phyloP scores from a whole-genome alignment of 345 rosid species.

The Cardamine occulta region DNA sequence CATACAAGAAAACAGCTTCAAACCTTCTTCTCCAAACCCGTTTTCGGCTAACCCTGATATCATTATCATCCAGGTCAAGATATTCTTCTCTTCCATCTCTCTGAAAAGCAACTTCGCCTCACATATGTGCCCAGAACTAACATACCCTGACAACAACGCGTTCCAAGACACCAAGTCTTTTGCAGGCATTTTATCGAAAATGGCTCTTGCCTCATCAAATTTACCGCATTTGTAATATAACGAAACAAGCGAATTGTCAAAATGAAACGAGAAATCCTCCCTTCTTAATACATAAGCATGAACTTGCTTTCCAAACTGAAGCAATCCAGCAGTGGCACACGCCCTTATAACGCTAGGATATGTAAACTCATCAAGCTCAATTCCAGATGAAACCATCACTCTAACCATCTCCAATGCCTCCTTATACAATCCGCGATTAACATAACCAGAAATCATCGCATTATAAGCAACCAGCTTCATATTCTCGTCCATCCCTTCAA shows the following conservation, averaged over 20 bases:
- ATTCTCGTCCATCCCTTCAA: constrained; percentile 36
- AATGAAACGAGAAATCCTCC: constrained; percentile 40
- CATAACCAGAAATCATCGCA: constrained; percentile 49
- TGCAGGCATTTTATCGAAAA: constrained; percentile 42
- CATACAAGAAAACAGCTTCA: constrained; percentile 45
- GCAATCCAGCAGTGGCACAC: constrained; percentile 44
- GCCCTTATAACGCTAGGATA: constrained; percentile 47
- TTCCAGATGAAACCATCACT: constrained; percentile 36
- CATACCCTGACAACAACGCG: constrained; percentile 45
- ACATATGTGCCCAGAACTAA: constrained; percentile 44
- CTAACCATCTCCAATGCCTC: constrained; percentile 47
- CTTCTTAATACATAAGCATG: constrained; percentile 44
- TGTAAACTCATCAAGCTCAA: constrained; percentile 46
- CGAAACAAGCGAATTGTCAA: constrained; percentile 40
- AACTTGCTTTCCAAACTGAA: constrained; percentile 41
- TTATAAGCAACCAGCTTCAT: constrained; percentile 44
- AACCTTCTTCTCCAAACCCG: constrained; percentile 48
- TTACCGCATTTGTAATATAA: constrained; percentile 46
- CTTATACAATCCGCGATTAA: constrained; percentile 35
- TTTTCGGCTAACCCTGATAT: constrained; percentile 45
- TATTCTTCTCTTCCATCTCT: constrained; percentile 45
- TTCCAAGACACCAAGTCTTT: constrained; percentile 51
- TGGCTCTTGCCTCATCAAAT: constrained; percentile 40
- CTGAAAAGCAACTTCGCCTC: constrained; percentile 47
- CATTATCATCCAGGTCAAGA: constrained; percentile 46